Evolutionary conservation across 306 rosid species (phyloP).

Genomic region (Corylus americana): DNA sequence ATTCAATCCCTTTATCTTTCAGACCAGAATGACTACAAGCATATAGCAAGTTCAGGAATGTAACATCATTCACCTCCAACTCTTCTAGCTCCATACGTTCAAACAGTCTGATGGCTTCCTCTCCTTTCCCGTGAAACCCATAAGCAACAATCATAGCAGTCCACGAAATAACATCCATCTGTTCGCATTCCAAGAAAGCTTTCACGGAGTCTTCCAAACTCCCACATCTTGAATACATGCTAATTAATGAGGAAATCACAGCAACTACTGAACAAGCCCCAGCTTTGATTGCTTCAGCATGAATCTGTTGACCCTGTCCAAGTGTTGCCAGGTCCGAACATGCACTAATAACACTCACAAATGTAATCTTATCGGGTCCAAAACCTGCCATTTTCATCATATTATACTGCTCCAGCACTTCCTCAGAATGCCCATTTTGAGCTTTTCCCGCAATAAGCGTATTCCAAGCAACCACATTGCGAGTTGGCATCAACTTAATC

Average conservation of each 20-base stretch:
- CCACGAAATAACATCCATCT: slow-evolving; percentile 69
- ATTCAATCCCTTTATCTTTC: slow-evolving; percentile 69
- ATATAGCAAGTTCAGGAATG: slow-evolving; percentile 91
- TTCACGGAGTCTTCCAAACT: slow-evolving; percentile 71
- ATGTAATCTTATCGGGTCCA: slow-evolving; percentile 77
- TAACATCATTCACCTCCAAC: slow-evolving; percentile 67
- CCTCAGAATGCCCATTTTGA: slow-evolving; percentile 58
- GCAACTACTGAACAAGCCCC: slow-evolving; percentile 66
- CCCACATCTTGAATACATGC: slow-evolving; percentile 90
- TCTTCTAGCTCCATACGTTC: slow-evolving; percentile 65
- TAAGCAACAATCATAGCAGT: slow-evolving; percentile 87
- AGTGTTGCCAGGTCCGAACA: slow-evolving; percentile 77
- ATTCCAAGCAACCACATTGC: slow-evolving; percentile 91
- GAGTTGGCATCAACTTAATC: slow-evolving; percentile 60
- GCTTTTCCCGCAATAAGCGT: slow-evolving; percentile 90
- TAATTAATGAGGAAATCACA: slow-evolving; percentile 67
- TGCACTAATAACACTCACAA: slow-evolving; percentile 70
- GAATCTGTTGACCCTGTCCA: slow-evolving; percentile 89
- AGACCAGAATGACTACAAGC: slow-evolving; percentile 88
- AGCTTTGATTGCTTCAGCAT: slow-evolving; percentile 74
- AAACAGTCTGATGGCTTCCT: slow-evolving; percentile 68
- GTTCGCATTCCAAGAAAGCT: slow-evolving; percentile 59
- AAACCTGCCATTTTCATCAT: slow-evolving; percentile 73
- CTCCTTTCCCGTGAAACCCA: slow-evolving; percentile 89
- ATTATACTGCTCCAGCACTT: slow-evolving; percentile 63